These are phyloP conservation scores for Sugiyamaella novakii DNA, from an alignment of 1,139 yeast species.

Conservation along the genomic window DNA sequence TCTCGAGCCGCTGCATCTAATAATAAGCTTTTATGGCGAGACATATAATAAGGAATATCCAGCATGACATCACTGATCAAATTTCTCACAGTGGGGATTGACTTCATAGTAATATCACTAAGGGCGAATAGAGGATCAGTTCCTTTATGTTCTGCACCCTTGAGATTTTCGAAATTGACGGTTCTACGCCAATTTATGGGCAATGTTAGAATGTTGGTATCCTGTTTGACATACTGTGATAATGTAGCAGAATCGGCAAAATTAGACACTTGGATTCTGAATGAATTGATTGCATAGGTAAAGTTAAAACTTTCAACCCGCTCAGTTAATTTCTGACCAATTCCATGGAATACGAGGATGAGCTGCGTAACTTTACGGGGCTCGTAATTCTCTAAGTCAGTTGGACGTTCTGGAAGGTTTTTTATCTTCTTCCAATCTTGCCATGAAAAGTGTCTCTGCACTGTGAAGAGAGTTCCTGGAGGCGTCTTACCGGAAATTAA, in stretches of 20 bases:
- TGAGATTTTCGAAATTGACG: conserved; percentile 40
- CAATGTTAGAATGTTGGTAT: conserved; percentile 38
- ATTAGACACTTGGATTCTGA: conserved; percentile 50
- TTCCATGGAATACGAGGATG: conserved; percentile 86
- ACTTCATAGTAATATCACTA: conserved; percentile 75
- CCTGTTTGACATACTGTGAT: conserved; percentile 31
- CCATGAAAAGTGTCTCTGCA: conserved; percentile 39
- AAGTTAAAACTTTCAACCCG: conserved; percentile 81
- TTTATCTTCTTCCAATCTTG: conserved; percentile 35
- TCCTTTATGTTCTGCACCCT: conserved; percentile 27
- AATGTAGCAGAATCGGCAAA: conserved; percentile 36
- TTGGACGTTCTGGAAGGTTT: conserved; percentile 37
- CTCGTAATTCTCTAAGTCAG: conserved; percentile 34
- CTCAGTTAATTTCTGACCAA: conserved; percentile 85
- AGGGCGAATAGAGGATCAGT: conserved; percentile 54
- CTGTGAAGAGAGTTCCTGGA: conserved; percentile 34
- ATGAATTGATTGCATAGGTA: conserved; percentile 76
- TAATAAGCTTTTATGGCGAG: conserved; percentile 64
- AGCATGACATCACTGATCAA: conserved; percentile 82
- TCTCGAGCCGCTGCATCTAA: conserved; percentile 66
- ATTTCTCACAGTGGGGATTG: conserved; percentile 74
- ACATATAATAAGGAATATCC: conserved; percentile 86
- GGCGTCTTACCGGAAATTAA: conserved; percentile 37
- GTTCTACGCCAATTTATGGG: conserved; percentile 48
- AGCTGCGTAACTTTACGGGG: conserved; percentile 52